Base-by-base conservation (phyloP, 768 basidiomycete species). In the Lentinus brumalis region DNA sequence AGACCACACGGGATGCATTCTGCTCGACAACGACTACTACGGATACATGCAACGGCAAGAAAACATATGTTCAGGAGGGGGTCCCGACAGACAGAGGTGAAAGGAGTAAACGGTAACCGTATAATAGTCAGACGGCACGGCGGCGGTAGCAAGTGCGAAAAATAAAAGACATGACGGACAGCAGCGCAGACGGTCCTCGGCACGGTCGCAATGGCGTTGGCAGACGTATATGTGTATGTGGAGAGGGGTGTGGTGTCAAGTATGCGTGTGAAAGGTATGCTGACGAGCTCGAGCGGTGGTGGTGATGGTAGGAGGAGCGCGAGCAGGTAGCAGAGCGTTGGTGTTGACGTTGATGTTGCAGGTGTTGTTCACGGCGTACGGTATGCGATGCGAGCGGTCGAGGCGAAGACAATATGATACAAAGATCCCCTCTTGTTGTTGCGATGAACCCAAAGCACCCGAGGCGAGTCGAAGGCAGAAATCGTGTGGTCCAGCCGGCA, bases 391-490 rank as follows among this genome's bases (percentile, higher is more conserved):
- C 42, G 59, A 35, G 55, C 42, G 50, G 42, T 38, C 35, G 56
- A 46, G 55, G 52, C 49, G 54, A 60, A 61, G 52, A 30, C 47
- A 59, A 56, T 65, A 65, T 61, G 41, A n/a, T 65, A 65, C 64
- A 65, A 59, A 57, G 57, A 30, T 54, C 57, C 57, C 60, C 50
- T 50, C 63, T 45, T 59, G 64, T 62, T 40, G 60, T 59, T 65
- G 64, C 57, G 57, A 55, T 53, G 53, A 44, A 18, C 52, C 50
- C 49, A 40, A 59, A 52, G 52, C 50, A 15, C 30, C 21, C 41
- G 42, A 16, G 30, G 59, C 45, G 59, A 51, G 18, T 47, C 40
- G 41, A 53, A 63, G 29, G 42, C 53, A 32, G 11, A 39, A 49
- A 26, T 50, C 60, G 51, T 44, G 57, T 56, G 39, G 50, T 63